Evolutionary conservation across 2,329 filamentous ascomycete genomes (phyloP), one percentile per base, ranked within the genome.

Genomic region (Clathrospora elynae): DNA sequence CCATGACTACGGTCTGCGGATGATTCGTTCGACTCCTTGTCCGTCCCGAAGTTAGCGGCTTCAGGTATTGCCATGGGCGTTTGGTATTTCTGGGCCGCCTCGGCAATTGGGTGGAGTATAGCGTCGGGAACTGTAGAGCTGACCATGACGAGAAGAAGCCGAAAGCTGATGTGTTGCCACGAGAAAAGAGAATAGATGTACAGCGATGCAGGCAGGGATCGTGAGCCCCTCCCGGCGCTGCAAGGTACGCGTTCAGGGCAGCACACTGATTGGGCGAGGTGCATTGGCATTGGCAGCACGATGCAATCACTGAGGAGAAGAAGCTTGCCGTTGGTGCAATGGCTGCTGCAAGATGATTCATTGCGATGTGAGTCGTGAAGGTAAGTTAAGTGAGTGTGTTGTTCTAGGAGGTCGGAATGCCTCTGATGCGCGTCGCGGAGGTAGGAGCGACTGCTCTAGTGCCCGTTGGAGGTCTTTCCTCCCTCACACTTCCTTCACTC

Each of bases 21-120:
- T 51, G 49, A 57, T 53, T 57, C 34, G 56, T 45, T 54, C 51
- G 56, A 47, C 51, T 57, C 31, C 28, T 34, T 36, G 33, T 34
- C 35, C 32, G 9, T 52, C 28, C 50, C 47, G 45, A 41, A 26
- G n/a, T 33, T 59, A 58, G 57, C 57, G 55, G 50, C 48, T 47
- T 56, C 48, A 53, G 33, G 46, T 43, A 44, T 14, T n/a, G 48
- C 52, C 33, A 46, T 46, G 42, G 47, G 50, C 48, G 50, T 52
- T 50, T 49, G 42, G 44, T 44, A 25, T 41, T 42, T 42, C 31
- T 31, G 28, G 25, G 33, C 38, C 33, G 37, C 41, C 16, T 37
- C 51, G 28, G 13, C 32, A 30, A 43, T 43, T 40, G 36, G 37
- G 31, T n/a, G 16, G 22, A 18, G 10, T 11, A 19, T 35, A 6